Evolutionary conservation across 1,284 basidiomycete genomes (phyloP).

Genomic region (Ganoderma sp.): DNA sequence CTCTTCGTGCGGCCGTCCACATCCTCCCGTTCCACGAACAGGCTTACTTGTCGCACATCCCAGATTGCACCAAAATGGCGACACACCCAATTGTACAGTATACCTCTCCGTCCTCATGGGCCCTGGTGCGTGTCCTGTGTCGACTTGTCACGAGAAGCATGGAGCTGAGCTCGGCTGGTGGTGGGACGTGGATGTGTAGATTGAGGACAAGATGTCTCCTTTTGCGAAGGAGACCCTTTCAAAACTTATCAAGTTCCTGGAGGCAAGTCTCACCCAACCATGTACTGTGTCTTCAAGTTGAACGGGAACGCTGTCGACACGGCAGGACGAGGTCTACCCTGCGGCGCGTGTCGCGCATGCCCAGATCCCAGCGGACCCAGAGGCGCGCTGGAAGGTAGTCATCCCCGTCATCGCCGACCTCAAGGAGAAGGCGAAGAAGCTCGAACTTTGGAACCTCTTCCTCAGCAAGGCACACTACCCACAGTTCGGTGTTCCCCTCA

Average conservation of each 20-base stretch:
- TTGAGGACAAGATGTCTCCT: slow-evolving; percentile 90
- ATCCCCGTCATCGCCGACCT: slow-evolving; percentile 85
- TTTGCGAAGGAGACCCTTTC: slow-evolving; percentile 86
- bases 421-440: slow-evolving; percentile 86
- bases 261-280: slow-evolving; percentile 56
- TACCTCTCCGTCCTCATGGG: slow-evolving; percentile 83
- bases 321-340: slow-evolving; percentile 92
- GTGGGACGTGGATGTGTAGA: slow-evolving; percentile 48
- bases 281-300: neutral
- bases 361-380: slow-evolving; percentile 82
- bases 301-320: slow-evolving; percentile 10
- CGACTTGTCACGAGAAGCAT: neutral
- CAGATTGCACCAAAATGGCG: slow-evolving; percentile 47
- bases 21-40: neutral
- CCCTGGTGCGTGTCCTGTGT: slow-evolving; percentile 56
- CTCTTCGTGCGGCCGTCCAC: neutral
- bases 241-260: slow-evolving; percentile 85
- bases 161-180: neutral
- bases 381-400: slow-evolving; percentile 83
- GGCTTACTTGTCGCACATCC: neutral
- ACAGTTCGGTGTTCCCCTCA: slow-evolving; percentile 84
- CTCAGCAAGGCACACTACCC: slow-evolving; percentile 94
- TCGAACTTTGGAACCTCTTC: slow-evolving; percentile 97
- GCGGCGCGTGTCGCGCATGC: slow-evolving; percentile 80
- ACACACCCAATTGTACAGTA: slow-evolving; percentile 73